Conservation (phyloP, 192 early-diverging fungal species). For the Linnemannia elongata region DNA sequence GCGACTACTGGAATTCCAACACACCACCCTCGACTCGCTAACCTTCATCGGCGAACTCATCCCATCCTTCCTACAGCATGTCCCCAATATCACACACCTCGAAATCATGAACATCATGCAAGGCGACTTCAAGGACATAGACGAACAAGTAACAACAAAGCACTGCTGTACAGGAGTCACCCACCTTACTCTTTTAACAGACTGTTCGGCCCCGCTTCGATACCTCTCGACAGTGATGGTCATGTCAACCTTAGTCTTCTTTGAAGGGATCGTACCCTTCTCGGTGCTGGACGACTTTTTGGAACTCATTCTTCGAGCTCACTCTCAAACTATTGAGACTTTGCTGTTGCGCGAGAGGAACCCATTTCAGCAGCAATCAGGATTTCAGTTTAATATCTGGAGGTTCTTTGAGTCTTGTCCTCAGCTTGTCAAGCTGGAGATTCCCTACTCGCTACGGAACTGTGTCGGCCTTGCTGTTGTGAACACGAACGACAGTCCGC, state of each 20-base stretch:
- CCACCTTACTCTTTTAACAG: slow-evolving; percentile 7
- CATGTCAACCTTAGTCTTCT: not conserved
- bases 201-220: not conserved
- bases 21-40: not conserved
- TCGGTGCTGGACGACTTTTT: slow-evolving; percentile 18
- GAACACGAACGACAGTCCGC: not conserved
- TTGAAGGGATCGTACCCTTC: slow-evolving; percentile 30
- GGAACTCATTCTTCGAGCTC: slow-evolving; percentile 11
- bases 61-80: slow-evolving; percentile 13
- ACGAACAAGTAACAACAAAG: not conserved
- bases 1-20: slow-evolving; percentile 1
- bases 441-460: slow-evolving; percentile 16
- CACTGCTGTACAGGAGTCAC: not conserved
- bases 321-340: slow-evolving; percentile 16
- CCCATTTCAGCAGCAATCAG: not conserved
- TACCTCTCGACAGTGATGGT: slow-evolving; percentile 19
- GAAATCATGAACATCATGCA: slow-evolving; percentile 2
- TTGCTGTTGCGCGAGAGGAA: slow-evolving; percentile 5
- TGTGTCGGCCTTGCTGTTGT: not conserved
- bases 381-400: slow-evolving; percentile 38
- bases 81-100: slow-evolving; percentile 14
- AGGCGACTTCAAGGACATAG: slow-evolving; percentile 18
- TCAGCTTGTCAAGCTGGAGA: slow-evolving; percentile 1
- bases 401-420: slow-evolving; percentile 32
- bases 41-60: slow-evolving; percentile 21